Conservation (phyloP, 2,329 filamentous ascomycete genomes). For the Ceratocystiopsis minuta region DNA sequence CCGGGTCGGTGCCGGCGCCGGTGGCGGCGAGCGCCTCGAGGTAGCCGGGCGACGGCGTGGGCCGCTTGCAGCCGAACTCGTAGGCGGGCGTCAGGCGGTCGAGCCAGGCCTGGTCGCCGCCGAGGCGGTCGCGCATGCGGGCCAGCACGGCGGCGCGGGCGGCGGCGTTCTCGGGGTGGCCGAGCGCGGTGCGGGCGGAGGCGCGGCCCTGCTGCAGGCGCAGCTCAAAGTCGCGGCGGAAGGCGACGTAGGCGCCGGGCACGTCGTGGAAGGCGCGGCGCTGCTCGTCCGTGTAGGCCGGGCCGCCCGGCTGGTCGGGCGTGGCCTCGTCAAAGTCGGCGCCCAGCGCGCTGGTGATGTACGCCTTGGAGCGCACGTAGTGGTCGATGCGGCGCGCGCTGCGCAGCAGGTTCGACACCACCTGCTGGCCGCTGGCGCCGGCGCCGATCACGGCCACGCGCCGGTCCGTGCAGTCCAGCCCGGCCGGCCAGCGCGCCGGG, state of each 20-base stretch:
- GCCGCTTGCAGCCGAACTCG: constrained; percentile 10
- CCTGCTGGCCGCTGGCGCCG: constrained; percentile 14
- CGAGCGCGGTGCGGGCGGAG: constrained; percentile 11
- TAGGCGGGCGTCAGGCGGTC: constrained; percentile 12
- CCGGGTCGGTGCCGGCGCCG: constrained; percentile 11
- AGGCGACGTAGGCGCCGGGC: background rate
- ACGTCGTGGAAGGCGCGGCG: background rate
- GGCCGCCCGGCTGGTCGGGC: background rate
- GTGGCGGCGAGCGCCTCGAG: constrained; percentile 12
- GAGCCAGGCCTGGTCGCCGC: constrained; percentile 16
- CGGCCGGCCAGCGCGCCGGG: constrained; percentile 2
- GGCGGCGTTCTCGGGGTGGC: constrained; percentile 7
- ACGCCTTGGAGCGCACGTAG: constrained; percentile 12
- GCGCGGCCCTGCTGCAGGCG: constrained; percentile 6
- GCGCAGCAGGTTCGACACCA: constrained; percentile 12
- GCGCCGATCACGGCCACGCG: constrained; percentile 14
- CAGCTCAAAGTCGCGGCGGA: constrained; percentile 6
- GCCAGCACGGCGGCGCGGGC: constrained; percentile 10
- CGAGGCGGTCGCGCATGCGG: constrained; percentile 13
- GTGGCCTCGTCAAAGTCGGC: constrained; percentile 9
- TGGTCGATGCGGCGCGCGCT: constrained; percentile 8
- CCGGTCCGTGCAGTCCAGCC: constrained; percentile 7
- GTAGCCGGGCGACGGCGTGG: constrained; percentile 13
- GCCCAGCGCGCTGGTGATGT: constrained; percentile 11
- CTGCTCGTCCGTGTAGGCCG: constrained; percentile 2